Evolutionary conservation across 768 basidiomycete species (phyloP).

Genomic region (Lanmaoa rubissima): DNA sequence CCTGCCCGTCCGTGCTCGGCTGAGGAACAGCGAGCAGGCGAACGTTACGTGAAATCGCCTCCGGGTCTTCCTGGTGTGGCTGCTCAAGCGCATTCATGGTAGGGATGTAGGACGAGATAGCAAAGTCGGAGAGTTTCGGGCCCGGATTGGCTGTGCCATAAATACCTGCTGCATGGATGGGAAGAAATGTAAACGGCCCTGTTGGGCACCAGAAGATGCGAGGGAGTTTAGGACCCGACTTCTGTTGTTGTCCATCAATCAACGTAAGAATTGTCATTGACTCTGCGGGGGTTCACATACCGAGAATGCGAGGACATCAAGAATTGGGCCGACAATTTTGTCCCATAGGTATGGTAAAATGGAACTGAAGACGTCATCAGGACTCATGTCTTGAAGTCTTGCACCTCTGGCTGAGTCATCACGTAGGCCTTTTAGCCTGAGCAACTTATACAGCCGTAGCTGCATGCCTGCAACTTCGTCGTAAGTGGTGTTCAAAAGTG

Average conservation of each 20-base stretch:
- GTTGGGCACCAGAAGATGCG: background rate
- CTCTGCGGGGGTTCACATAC: background rate
- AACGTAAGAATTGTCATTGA: background rate
- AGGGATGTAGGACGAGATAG: conserved; percentile 26
- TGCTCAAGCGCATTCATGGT: conserved; percentile 21
- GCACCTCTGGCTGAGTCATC: background rate
- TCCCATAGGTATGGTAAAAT: background rate
- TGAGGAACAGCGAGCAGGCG: conserved; percentile 11
- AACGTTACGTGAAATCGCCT: background rate
- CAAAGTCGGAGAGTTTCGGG: background rate
- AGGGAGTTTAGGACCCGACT: background rate
- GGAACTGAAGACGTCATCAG: background rate
- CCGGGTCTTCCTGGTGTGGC: background rate
- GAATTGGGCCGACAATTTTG: background rate
- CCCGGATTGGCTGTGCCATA: background rate
- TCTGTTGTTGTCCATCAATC: background rate
- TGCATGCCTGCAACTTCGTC: background rate
- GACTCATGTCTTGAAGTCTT: background rate
- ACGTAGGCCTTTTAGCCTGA: no score
- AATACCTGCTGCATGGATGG: background rate
- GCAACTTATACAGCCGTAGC: background rate
- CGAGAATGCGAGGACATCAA: background rate
- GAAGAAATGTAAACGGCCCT: background rate
- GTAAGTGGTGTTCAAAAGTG: background rate
- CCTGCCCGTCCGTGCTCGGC: conserved; percentile 8